phyloP scores from a whole-genome alignment of 2,329 filamentous ascomycete genomes.

The Diaporthe longicolla region DNA sequence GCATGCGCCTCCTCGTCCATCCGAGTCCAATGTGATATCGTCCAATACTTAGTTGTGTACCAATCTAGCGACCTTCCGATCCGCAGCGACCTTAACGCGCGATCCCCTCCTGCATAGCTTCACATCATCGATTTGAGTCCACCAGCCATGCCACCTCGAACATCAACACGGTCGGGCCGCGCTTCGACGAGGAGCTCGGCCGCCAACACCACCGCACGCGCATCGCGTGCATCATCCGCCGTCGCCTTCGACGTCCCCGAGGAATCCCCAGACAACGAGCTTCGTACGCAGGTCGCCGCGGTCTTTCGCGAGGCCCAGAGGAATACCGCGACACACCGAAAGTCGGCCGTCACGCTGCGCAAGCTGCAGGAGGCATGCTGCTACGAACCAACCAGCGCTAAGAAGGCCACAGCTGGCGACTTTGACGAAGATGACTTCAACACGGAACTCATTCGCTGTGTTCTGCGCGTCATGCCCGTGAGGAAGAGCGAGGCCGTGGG shows the following conservation, averaged over 20 bases:
- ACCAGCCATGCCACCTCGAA: constrained; percentile 64
- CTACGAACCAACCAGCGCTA: constrained; percentile 70
- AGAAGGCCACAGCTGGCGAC: constrained; percentile 70
- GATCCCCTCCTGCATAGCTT: constrained; percentile 36
- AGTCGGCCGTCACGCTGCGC: constrained; percentile 87
- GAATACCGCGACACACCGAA: constrained; percentile 90
- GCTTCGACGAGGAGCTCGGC: constrained; percentile 58
- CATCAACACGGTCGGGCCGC: constrained; percentile 62
- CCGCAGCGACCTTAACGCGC: constrained; percentile 28
- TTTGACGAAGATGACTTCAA: constrained; percentile 92
- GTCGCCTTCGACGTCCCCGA: constrained; percentile 70
- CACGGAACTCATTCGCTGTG: constrained; percentile 84
- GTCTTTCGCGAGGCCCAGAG: constrained; percentile 88
- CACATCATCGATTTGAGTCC: constrained; percentile 43
- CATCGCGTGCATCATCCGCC: constrained; percentile 62
- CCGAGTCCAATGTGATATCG: not conserved
- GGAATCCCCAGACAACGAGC: constrained; percentile 77
- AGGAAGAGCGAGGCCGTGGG: constrained; percentile 94
- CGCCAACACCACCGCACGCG: constrained; percentile 58
- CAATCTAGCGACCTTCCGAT: constrained; percentile 10
- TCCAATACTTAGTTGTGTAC: constrained; percentile 22
- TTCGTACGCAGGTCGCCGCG: constrained; percentile 81
- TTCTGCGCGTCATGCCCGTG: constrained; percentile 84
- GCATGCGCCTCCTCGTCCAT: not conserved
- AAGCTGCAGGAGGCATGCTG: constrained; percentile 92